Percentiles rank a stretch among this genome's conserved stretches.
These are phyloP conservation scores for Teratosphaeria viscida DNA, from an alignment of 2,329 filamentous ascomycete genomes.

Conservation along the genomic window DNA sequence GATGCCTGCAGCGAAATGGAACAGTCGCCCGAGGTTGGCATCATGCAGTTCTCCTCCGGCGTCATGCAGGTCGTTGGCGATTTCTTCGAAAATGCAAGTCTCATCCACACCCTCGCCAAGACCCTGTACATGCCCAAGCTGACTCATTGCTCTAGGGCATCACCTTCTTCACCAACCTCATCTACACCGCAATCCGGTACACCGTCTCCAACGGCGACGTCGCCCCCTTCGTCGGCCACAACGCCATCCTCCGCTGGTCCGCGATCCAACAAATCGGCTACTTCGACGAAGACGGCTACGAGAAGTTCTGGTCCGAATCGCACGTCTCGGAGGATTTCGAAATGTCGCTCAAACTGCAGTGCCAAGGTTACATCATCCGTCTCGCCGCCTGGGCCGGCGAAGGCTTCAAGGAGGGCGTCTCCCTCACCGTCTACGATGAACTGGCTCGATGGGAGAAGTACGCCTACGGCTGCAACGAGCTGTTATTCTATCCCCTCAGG, in stretches of 20 bases:
- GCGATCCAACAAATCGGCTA: slow-evolving; percentile 51
- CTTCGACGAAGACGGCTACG: slow-evolving; percentile 44
- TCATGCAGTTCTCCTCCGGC: slow-evolving; percentile 61
- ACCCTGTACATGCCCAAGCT: neutral
- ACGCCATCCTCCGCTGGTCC: slow-evolving; percentile 62
- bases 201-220: slow-evolving; percentile 62
- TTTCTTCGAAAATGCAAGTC: slow-evolving; percentile 58
- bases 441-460: slow-evolving; percentile 65
- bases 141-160: slow-evolving; percentile 30
- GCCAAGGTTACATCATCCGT: slow-evolving; percentile 56
- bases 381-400: slow-evolving; percentile 58
- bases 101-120: neutral
- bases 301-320: slow-evolving; percentile 64
- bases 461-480: slow-evolving; percentile 60
- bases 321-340: slow-evolving; percentile 73
- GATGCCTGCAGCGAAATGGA: slow-evolving; percentile 65
- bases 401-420: slow-evolving; percentile 65
- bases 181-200: slow-evolving; percentile 64
- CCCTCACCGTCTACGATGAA: slow-evolving; percentile 63
- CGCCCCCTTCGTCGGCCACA: slow-evolving; percentile 68
- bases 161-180: slow-evolving; percentile 69
- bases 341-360: slow-evolving; percentile 62
- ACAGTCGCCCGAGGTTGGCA: slow-evolving; percentile 56
- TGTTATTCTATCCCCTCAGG: slow-evolving; percentile 57
- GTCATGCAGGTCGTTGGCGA: slow-evolving; percentile 66